phyloP scores from a whole-genome alignment of 164 flowering plant genomes.

The Vitis cinerea region DNA sequence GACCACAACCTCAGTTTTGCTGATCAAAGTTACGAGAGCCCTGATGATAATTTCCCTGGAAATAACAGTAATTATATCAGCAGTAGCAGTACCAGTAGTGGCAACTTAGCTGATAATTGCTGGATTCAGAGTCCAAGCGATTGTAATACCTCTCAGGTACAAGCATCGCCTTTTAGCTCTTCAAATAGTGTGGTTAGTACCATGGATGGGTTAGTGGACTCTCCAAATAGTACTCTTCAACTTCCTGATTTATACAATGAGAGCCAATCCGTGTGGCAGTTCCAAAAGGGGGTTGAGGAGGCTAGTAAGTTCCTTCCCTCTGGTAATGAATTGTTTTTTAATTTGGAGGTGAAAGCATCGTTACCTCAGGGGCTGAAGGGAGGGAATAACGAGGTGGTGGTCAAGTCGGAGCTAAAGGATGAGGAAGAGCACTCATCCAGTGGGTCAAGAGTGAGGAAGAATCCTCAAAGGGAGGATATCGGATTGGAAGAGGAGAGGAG shows the following conservation, averaged over 20 bases:
- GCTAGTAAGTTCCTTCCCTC: slow-evolving; percentile 67
- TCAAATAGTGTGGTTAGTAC: slow-evolving; percentile 28
- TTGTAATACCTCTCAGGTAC: slow-evolving; percentile 12
- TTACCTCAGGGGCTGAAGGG: slow-evolving; percentile 6
- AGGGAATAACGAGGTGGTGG: slow-evolving; percentile 8
- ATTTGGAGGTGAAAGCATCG: slow-evolving; percentile 19
- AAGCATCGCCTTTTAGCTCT: slow-evolving; percentile 33
- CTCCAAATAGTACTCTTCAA: slow-evolving; percentile 38
- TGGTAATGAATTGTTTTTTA: slow-evolving; percentile 22
- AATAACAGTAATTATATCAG: slow-evolving; percentile 5
- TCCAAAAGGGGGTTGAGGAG: slow-evolving; percentile 69
- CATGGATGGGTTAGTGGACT: slow-evolving; percentile 46
- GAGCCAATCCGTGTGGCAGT: slow-evolving; percentile 55
- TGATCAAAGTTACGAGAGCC: slow-evolving; percentile 22
- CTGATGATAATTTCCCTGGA: slow-evolving; percentile 18
- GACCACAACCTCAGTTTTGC: slow-evolving; percentile 19
- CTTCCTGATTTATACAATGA: slow-evolving; percentile 40
- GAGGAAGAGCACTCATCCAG: slow-evolving; percentile 17
- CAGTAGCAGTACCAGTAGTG: slow-evolving; percentile 6
- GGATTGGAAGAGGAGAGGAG: slow-evolving; percentile 57
- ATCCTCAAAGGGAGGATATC: slow-evolving; percentile 34
- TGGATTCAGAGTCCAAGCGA: slow-evolving; percentile 24
- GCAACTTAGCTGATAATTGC: slow-evolving; percentile 12
- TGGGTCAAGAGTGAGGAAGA: slow-evolving; percentile 51
- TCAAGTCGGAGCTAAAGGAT: slow-evolving; percentile 32